phyloP scores from a whole-genome alignment of 202 grass and related monocot genomes.

The Bolboschoenoplectus hybrid region DNA sequence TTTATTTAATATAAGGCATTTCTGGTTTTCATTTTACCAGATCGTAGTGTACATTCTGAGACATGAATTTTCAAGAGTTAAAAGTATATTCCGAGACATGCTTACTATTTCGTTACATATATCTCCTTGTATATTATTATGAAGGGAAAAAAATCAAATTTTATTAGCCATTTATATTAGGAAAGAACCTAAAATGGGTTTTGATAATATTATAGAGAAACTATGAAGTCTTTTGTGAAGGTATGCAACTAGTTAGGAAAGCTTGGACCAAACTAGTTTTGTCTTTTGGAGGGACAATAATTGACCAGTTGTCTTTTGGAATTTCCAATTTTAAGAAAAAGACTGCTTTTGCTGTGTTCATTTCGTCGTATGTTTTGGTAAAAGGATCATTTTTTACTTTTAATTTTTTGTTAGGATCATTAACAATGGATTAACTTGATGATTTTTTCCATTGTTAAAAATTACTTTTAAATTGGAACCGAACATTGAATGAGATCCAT shows the following conservation, averaged over 20 bases:
- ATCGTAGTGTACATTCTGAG: background rate
- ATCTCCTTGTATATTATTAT: background rate
- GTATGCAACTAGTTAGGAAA: background rate
- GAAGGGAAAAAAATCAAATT: background rate
- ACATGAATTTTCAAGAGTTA: background rate
- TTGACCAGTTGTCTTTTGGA: background rate
- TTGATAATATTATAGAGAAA: background rate
- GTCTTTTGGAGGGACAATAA: background rate
- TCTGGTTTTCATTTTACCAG: background rate
- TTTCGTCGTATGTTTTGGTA: background rate
- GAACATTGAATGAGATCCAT: background rate
- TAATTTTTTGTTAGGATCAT: background rate
- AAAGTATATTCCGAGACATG: background rate
- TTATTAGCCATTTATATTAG: background rate
- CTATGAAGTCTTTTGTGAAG: background rate
- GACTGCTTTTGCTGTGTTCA: background rate
- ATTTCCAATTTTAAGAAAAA: background rate
- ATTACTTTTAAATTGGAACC: too few relatives aligned
- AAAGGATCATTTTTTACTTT: background rate
- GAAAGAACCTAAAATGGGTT: background rate
- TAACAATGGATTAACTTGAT: background rate
- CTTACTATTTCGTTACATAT: background rate
- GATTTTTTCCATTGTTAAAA: too few relatives aligned
- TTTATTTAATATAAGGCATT: background rate
- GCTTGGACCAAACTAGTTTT: constrained; percentile 7